Conservation (phyloP, 371 early-diverging fungal genomes). For the Nematocida sp. region DNA sequence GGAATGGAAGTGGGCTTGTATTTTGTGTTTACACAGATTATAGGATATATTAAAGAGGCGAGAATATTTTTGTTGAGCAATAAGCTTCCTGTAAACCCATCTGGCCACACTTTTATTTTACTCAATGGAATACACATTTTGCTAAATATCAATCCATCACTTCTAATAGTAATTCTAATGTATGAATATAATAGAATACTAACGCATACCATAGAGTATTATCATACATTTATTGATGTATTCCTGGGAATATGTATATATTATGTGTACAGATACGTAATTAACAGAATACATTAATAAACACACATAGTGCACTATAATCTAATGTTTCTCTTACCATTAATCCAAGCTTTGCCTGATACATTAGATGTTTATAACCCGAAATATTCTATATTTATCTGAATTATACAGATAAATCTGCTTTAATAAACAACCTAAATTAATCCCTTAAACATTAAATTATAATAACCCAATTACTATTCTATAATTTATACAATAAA, state of each 20-base stretch:
- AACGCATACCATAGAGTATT: conserved; percentile 21
- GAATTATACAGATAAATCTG: too few relatives aligned
- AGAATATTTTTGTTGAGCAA: not conserved
- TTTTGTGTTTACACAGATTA: conserved; percentile 29
- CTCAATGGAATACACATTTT: conserved; percentile 46
- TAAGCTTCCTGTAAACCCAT: conserved; percentile 41
- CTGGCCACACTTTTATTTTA: conserved; percentile 59
- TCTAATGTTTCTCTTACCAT: too few relatives aligned
- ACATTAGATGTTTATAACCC: too few relatives aligned
- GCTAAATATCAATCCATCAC: conserved; percentile 3
- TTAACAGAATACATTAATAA: too few relatives aligned
- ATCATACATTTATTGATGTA: conserved; percentile 51
- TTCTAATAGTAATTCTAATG: not conserved
- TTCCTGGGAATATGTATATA: conserved; percentile 17
- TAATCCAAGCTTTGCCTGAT: too few relatives aligned
- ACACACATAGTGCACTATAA: too few relatives aligned
- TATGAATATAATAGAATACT: conserved; percentile 40
- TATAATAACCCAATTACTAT: too few relatives aligned
- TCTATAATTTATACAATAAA: too few relatives aligned
- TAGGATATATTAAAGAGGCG: conserved; percentile 35
- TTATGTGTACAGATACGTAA: not conserved
- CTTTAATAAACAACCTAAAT: too few relatives aligned
- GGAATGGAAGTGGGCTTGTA: conserved; percentile 23
- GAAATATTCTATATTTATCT: too few relatives aligned
- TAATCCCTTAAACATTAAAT: too few relatives aligned